phyloP scores from a whole-genome alignment of 2,329 filamentous ascomycete species.

The Calonectria multiphialidica region DNA sequence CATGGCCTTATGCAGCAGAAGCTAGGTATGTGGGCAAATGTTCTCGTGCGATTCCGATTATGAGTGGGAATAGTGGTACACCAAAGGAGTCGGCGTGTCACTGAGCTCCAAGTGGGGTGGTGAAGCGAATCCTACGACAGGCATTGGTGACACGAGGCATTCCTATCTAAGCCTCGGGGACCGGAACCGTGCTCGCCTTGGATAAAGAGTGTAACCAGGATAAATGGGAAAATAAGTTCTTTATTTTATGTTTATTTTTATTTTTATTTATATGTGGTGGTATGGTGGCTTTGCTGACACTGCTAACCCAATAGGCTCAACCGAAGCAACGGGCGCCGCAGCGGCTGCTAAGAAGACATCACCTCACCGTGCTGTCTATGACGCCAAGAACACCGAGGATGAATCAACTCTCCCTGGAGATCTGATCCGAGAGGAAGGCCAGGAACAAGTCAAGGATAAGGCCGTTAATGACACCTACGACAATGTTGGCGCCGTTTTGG shows the following conservation, averaged over 20 bases:
- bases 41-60: neutral
- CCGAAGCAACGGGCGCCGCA: neutral
- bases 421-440: conserved; percentile 57
- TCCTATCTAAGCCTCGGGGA: neutral
- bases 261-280: neutral
- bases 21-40: conserved; percentile 37
- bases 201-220: neutral
- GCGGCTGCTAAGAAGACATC: conserved; percentile 35
- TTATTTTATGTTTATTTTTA: neutral
- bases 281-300: too few relatives aligned
- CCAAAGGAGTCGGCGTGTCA: neutral
- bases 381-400: conserved; percentile 53
- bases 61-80: neutral
- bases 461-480: conserved; percentile 63
- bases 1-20: conserved; percentile 35
- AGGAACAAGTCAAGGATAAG: conserved; percentile 54
- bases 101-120: neutral
- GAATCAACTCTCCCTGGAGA: conserved; percentile 56
- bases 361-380: conserved; percentile 58
- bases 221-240: neutral
- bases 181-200: neutral
- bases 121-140: neutral
- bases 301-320: neutral
- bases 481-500: conserved; percentile 61
- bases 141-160: neutral